Evolutionary conservation across 2,329 filamentous ascomycete species (phyloP).

Genomic region (Aspergillus chevalieri): DNA sequence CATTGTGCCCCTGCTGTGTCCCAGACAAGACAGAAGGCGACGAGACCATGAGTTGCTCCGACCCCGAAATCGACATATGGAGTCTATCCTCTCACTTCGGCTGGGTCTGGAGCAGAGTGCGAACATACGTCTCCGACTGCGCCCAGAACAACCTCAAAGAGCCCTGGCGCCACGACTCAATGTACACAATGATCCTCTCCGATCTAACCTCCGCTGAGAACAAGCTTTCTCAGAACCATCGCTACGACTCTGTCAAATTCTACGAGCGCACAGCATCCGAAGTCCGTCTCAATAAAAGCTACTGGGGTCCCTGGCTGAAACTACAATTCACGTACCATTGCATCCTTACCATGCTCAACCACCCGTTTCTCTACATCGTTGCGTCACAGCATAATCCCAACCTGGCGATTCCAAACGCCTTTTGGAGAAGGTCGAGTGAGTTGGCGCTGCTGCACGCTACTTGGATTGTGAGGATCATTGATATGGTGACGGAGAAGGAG

Average conservation of each 20-base stretch:
- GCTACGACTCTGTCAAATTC: conserved; percentile 50
- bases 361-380: conserved; percentile 50
- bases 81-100: conserved; percentile 45
- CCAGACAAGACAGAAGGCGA: conserved; percentile 10
- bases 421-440: conserved; percentile 50
- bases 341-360: conserved; percentile 48
- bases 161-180: conserved; percentile 49
- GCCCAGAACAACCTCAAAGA: conserved; percentile 44
- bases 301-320: conserved; percentile 50
- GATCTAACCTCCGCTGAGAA: conserved; percentile 48
- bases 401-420: conserved; percentile 49
- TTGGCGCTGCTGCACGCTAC: conserved; percentile 48
- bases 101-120: conserved; percentile 46
- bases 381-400: conserved; percentile 49
- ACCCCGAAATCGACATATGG: conserved; percentile 45
- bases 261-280: conserved; percentile 46
- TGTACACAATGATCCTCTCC: conserved; percentile 46
- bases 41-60: conserved; percentile 20
- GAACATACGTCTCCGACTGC: conserved; percentile 45
- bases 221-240: conserved; percentile 43
- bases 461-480: conserved; percentile 51
- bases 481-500: conserved; percentile 49
- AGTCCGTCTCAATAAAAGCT: conserved; percentile 40
- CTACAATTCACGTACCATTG: conserved; percentile 50
- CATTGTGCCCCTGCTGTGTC: conserved; percentile 33